These are phyloP conservation scores for Combretum micranthum DNA, from an alignment of 345 rosid genomes.

Conservation along the genomic window DNA sequence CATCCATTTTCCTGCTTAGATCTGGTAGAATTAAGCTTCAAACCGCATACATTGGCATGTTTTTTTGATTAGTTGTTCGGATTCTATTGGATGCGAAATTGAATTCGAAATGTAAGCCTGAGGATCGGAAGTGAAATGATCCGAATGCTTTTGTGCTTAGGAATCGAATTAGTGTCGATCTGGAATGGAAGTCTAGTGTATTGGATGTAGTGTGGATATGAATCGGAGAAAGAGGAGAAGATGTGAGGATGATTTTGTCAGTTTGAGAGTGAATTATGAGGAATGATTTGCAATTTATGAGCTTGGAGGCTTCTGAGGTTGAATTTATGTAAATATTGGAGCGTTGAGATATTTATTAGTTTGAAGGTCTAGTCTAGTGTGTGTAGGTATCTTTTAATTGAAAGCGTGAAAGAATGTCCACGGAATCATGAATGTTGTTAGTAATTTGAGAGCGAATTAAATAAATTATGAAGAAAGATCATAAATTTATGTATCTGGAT, in stretches of 20 bases:
- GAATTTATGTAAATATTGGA: conserved; percentile 1
- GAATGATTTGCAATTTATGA: too few relatives aligned
- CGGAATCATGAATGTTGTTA: too few relatives aligned
- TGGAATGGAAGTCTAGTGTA: background rate
- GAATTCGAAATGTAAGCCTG: background rate
- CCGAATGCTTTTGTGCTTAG: too few relatives aligned
- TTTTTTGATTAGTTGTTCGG: background rate
- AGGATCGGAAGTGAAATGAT: conserved; percentile 1
- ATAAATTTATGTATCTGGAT: too few relatives aligned
- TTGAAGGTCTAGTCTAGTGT: too few relatives aligned
- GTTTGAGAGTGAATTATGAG: background rate
- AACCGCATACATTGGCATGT: background rate
- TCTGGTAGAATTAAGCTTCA: conserved; percentile 4
- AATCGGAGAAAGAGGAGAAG: background rate
- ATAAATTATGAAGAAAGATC: too few relatives aligned
- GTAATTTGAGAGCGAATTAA: too few relatives aligned
- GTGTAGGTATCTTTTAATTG: too few relatives aligned
- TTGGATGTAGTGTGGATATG: background rate
- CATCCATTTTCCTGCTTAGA: conserved; percentile 2
- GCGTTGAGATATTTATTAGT: too few relatives aligned
- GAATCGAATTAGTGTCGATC: too few relatives aligned
- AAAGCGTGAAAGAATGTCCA: too few relatives aligned
- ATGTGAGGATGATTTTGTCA: background rate
- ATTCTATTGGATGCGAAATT: background rate
- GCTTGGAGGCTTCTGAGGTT: background rate